Evolutionary conservation across 306 rosid genomes (phyloP), one percentile per base, ranked within the genome.

Genomic region (Potentilla sterilis): DNA sequence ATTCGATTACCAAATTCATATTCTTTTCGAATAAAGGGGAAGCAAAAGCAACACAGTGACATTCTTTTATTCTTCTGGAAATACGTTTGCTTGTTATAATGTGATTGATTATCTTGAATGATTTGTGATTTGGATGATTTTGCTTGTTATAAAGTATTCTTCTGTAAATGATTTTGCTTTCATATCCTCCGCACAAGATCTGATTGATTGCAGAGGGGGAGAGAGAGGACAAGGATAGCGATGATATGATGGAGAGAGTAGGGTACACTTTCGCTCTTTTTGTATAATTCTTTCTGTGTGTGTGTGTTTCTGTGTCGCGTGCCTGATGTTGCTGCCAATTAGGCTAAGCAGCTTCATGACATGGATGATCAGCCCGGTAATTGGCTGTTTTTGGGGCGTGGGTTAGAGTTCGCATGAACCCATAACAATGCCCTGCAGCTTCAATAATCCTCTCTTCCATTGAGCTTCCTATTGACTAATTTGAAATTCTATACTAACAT

Each of bases 371-470:
- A 87, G 38, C 68, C 71, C 70, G 64, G 79, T 83, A 65, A 65
- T 65, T 85, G 87, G 91, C 83, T 85, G 84, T 79, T 86, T 85
- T 70, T 80, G 37, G 81, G 81, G 72, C 9, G 28, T 15, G 68
- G 32, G 2, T 24, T 59, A 28, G 67, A 35, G 63, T 9, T 86
- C 87, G 80, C 87, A 84, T 83, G 86, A 75, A 37, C 78, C 66
- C 35, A 34, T 12, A 38, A 40, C 48, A 44, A 69, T 15, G 51
- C 52, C 37, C 14, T 46, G 28, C 28, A 28, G 66, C 66, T 57
- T 57, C 64, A 10, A 28, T 28, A 1, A 24, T 59, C 4, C 71
- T 42, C 71, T 42, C 18, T 48, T 48, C 54, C 19, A 14, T 4
- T 48, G 19, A 48, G 54, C 54, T 48, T 48, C 54, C 18, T 48